phyloP scores from a whole-genome alignment of 1,284 basidiomycete genomes.

The Cryptococcus sp. region DNA sequence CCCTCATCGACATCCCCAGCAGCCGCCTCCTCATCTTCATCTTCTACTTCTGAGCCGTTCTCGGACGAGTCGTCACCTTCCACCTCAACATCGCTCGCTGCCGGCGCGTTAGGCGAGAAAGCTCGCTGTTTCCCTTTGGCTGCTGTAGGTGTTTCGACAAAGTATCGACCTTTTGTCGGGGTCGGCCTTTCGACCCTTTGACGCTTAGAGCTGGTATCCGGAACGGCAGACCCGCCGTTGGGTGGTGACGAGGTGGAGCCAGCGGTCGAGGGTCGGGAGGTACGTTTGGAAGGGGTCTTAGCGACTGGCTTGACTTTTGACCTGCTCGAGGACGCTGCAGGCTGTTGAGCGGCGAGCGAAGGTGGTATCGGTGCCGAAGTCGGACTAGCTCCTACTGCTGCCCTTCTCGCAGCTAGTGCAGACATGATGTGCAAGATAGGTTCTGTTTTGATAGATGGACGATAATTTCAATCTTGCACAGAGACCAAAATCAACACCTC shows the following conservation, averaged over 20 bases:
- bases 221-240: neutral
- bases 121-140: neutral
- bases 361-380: too few species aligned
- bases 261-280: neutral
- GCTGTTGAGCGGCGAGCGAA: too few species aligned
- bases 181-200: neutral
- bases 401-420: constrained; percentile 18
- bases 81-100: constrained; percentile 4
- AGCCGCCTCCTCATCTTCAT: constrained; percentile 13
- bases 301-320: too few species aligned
- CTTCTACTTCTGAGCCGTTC: constrained; percentile 12
- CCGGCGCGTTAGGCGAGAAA: constrained; percentile 35
- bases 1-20: constrained; percentile 16
- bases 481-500: too few species aligned
- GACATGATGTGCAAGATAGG: constrained; percentile 12
- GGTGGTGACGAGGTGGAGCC: neutral
- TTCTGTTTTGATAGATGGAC: too few species aligned
- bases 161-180: neutral
- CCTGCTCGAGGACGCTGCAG: neutral
- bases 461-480: too few species aligned
- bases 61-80: constrained; percentile 13
- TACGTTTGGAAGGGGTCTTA: neutral
- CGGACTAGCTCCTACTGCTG: constrained; percentile 8
- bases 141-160: constrained; percentile 2
- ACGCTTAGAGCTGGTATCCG: neutral